Evolutionary conservation across 1,284 basidiomycete genomes (phyloP), one percentile per base, ranked within the genome.

Genomic region (Coniferiporia sulphurascens): DNA sequence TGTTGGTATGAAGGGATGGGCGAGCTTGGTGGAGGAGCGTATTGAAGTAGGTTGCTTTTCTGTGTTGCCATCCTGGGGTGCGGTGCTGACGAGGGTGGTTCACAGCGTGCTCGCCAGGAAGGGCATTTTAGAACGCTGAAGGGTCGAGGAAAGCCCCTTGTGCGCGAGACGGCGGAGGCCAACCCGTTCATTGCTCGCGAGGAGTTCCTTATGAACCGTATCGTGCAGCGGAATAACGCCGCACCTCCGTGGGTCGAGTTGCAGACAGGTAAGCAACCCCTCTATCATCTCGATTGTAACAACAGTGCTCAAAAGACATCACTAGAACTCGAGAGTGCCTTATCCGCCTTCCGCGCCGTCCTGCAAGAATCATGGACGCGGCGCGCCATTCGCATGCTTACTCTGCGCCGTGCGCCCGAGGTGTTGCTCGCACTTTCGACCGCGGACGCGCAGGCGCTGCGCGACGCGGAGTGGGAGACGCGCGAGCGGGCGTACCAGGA

Each of bases 181-280:
- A 95, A 95, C 68, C 93, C 92, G 0, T 93, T 91, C 69, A 84
- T 93, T 59, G 80, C 78, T 22, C 76, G 85, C n/a, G 85, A 86
- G 67, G 86, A 93, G 69, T 91, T 88, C 64, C 74, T 95, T 54
- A 88, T 95, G 88, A 95, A 95, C 68, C 83, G 93, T 12, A 93
- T 95, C 60, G 82, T 96, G 17, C 88, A 93, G 67, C 77, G 85
- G 43, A 91, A 94, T 66, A 91, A 90, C 13, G 91, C 89, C 1
- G 83, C 86, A 0, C 94, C 93, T n/a, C 89, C 92, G 2, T 96
- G 92, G 92, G 87, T 96, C 3, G 93, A 95, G 61, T 69, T 77
- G 9, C 73, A 75, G n/a, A n/a, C 41, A 43, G 41, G 41, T 43
- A 43, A 2, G 41, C n/a, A 43, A 7, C 13, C 32, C 19, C 36